Evolutionary conservation across 2,329 filamentous ascomycete species (phyloP), one percentile per base, ranked within the genome.

Genomic region (Mycocentrospora acerina): DNA sequence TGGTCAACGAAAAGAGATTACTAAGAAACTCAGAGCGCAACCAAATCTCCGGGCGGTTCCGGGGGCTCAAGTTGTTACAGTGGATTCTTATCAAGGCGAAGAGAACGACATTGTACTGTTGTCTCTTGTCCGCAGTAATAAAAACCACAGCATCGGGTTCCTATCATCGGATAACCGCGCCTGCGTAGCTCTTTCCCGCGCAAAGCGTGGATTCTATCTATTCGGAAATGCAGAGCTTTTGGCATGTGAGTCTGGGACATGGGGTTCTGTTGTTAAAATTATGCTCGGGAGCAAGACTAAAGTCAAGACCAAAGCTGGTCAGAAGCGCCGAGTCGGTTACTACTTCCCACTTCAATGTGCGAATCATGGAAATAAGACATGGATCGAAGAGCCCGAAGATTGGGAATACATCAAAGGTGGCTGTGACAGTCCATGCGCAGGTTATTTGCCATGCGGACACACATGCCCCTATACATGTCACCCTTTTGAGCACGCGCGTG

Each of bases 51-150:
- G 40, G 4, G 40, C 15, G 13, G 42, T 42, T 4, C 19, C 14
- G 0, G 22, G 15, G 9, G 57, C 78, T 52, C 84, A 84, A 2
- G 83, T 95, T 1, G 79, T 81, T 24, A 95, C 90, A 0, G 87
- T 96, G 0, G 90, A 95, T 57, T 88, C 86, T 0, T 95, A 91
- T 57, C 90, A 95, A 62, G 90, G 90, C 10, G 42, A 44, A 29
- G 42, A 44, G 41, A 95, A 95, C 46, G 86, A 90, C 16, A 74
- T 95, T 7, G 75, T 96, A 8, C 62, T 95, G 2, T 71, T 95
- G 0, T 95, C 90, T 0, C 71, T 95, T 0, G 89, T 93, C 3
- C 79, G 90, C 29, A 90, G 84, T 48, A 85, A 84, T 24, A 48
- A 60, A 1, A 55, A 69, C 2, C 58, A 69, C 4, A 70, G 72